Percentiles rank a stretch among this genome's conserved stretches.
Evolutionary conservation across 2,329 filamentous ascomycete genomes (phyloP).

Genomic region (Fonsecaea pugnacius): DNA sequence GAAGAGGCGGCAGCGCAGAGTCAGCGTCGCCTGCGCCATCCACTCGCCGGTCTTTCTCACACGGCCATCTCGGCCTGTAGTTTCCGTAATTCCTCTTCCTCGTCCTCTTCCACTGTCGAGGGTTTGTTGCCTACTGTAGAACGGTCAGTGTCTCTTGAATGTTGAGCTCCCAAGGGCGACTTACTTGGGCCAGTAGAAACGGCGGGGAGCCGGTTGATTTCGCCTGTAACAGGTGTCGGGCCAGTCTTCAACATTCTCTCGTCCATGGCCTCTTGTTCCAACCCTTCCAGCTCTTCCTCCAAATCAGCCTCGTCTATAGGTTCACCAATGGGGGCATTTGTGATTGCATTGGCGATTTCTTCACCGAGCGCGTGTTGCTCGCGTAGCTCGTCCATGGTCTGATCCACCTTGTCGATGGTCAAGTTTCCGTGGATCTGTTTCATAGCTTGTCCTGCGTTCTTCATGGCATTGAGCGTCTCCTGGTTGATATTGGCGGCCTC

Average conservation of each 20-base stretch:
- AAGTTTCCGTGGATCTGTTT: slow-evolving; percentile 87
- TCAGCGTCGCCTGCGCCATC: neutral
- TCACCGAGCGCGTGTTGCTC: slow-evolving; percentile 93
- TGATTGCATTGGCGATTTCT: slow-evolving; percentile 87
- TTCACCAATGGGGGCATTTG: slow-evolving; percentile 68
- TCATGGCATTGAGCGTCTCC: slow-evolving; percentile 92
- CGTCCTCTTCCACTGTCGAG: slow-evolving; percentile 78
- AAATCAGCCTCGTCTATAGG: slow-evolving; percentile 83
- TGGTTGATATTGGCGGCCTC: slow-evolving; percentile 99
- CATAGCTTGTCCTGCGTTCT: slow-evolving; percentile 88
- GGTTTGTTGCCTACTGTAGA: slow-evolving; percentile 51
- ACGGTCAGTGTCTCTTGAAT: slow-evolving; percentile 34
- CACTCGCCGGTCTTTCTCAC: slow-evolving; percentile 51
- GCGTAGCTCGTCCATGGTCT: slow-evolving; percentile 89
- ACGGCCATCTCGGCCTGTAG: slow-evolving; percentile 97
- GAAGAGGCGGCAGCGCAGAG: neutral
- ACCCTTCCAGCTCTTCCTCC: slow-evolving; percentile 78
- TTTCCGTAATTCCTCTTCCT: slow-evolving; percentile 91
- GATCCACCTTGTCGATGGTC: slow-evolving; percentile 91
- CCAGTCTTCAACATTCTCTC: slow-evolving; percentile 92
- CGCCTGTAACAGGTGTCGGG: slow-evolving; percentile 77
- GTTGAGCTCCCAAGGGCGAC: slow-evolving; percentile 44
- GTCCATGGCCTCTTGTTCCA: slow-evolving; percentile 93
- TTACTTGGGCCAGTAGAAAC: slow-evolving; percentile 76
- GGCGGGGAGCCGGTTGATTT: slow-evolving; percentile 75